Percentiles rank a stretch among this genome's conserved stretches.
These are phyloP conservation scores for Sporothrix schenckii DNA, from an alignment of 2,329 filamentous ascomycete species.

Conservation along the genomic window DNA sequence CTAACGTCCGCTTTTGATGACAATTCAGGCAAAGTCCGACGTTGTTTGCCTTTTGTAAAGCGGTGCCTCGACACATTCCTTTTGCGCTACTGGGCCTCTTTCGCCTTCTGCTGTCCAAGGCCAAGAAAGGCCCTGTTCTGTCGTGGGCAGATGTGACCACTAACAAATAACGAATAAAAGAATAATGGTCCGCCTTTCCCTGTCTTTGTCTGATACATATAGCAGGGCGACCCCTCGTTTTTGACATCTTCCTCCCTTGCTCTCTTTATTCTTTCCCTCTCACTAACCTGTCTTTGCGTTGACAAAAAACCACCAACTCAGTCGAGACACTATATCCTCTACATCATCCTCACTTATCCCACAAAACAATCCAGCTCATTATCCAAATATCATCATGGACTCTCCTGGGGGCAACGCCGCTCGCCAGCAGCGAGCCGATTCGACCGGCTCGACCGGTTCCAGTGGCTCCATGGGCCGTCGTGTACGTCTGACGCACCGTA, in stretches of 20 bases:
- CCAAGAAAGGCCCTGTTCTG: neutral
- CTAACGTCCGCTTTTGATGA: neutral
- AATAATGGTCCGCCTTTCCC: neutral
- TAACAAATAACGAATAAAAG: neutral
- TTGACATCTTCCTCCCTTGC: neutral
- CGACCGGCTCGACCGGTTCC: constrained; percentile 34
- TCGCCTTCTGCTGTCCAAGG: constrained; percentile 3
- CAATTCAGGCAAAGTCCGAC: too few relatives aligned
- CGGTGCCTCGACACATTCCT: too few relatives aligned
- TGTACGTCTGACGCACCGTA: constrained; percentile 31
- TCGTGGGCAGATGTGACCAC: neutral
- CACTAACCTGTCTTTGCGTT: neutral
- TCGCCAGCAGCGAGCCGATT: constrained; percentile 39
- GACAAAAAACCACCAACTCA: neutral
- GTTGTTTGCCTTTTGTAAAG: neutral
- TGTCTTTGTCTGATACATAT: constrained; percentile 11
- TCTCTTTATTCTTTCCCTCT: neutral
- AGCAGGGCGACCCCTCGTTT: neutral
- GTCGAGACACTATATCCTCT: neutral
- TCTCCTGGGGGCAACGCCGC: constrained; percentile 27
- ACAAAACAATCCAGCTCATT: neutral
- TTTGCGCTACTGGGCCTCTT: neutral
- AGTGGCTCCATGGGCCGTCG: constrained; percentile 32
- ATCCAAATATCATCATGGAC: constrained; percentile 32
- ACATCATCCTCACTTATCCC: neutral